Evolutionary conservation across 192 early-diverging fungal genomes (phyloP).

Genomic region (Coemansia furcata): DNA sequence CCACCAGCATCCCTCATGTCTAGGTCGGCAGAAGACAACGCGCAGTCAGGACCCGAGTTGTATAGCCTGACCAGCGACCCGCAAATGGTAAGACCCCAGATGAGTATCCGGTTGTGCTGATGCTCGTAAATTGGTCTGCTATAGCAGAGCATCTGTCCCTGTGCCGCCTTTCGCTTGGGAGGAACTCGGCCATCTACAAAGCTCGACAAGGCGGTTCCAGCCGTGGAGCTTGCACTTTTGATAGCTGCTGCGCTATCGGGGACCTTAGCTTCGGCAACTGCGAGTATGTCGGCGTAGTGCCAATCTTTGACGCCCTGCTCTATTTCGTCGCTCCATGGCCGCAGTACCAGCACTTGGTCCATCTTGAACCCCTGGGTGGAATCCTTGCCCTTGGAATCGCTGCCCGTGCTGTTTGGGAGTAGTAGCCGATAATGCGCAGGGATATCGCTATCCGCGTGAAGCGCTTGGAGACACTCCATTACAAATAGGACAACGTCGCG

Average conservation of each 20-base stretch:
- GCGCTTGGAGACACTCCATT: slow-evolving; percentile 1
- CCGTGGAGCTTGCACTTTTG: neutral
- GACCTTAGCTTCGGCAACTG: neutral
- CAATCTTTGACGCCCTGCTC: neutral
- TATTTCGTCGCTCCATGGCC: neutral
- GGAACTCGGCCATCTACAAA: neutral
- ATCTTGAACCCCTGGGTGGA: slow-evolving; percentile 1
- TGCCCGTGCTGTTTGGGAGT: neutral
- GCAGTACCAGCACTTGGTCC: slow-evolving; percentile 4
- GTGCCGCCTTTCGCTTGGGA: neutral
- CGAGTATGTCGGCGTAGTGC: neutral
- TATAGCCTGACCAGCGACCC: neutral
- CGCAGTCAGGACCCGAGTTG: neutral
- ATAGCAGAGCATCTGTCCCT: slow-evolving; percentile 6
- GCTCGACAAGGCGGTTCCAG: neutral
- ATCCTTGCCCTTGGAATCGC: slow-evolving; percentile 1
- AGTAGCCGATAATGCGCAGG: neutral
- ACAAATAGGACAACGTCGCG: slow-evolving; percentile 1
- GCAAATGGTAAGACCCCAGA: slow-evolving; percentile 26
- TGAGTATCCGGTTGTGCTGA: slow-evolving; percentile 10
- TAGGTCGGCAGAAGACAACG: slow-evolving; percentile 6
- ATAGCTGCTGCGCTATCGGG: neutral
- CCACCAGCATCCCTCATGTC: neutral
- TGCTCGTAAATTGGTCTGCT: slow-evolving; percentile 7
- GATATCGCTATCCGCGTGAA: neutral